phyloP scores from a whole-genome alignment of 179 eudicot genomes.

The Spergularia azorica region DNA sequence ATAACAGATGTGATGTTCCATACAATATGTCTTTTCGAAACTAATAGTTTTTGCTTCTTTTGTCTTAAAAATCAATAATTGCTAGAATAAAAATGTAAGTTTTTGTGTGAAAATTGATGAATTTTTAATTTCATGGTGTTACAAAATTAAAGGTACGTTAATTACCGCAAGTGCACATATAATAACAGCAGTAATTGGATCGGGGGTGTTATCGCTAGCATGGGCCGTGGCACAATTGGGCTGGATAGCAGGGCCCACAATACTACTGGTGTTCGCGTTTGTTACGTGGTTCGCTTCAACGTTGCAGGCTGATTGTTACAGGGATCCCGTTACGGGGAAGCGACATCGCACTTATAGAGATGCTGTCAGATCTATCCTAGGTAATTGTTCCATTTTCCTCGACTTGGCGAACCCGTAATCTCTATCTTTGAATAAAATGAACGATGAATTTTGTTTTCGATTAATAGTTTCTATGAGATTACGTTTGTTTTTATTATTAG shows the following conservation, averaged over 20 bases:
- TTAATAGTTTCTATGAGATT: too few species aligned
- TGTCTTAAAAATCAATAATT: too few species aligned
- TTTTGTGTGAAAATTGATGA: too few species aligned
- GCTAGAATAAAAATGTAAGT: too few species aligned
- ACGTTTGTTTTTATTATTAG: too few species aligned
- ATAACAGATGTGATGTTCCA: too few species aligned
- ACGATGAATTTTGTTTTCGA: not conserved
- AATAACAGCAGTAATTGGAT: constrained; percentile 57
- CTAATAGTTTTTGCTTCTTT: too few species aligned
- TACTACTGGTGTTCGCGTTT: constrained; percentile 35
- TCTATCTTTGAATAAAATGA: too few species aligned
- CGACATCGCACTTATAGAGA: constrained; percentile 48
- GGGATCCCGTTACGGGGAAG: constrained; percentile 33
- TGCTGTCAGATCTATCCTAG: constrained; percentile 45
- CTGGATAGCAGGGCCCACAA: constrained; percentile 52
- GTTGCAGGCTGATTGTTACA: constrained; percentile 38
- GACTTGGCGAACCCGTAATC: too few species aligned
- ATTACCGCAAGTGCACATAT: constrained; percentile 50
- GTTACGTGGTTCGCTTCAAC: constrained; percentile 38
- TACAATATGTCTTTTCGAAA: too few species aligned
- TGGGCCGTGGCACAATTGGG: constrained; percentile 67
- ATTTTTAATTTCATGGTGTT: not conserved
- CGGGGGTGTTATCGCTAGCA: constrained; percentile 55
- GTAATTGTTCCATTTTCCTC: constrained; percentile 21
- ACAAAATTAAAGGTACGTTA: constrained; percentile 28